These are phyloP conservation scores for Suillus subluteus DNA, from an alignment of 768 basidiomycete species.

Conservation along the genomic window DNA sequence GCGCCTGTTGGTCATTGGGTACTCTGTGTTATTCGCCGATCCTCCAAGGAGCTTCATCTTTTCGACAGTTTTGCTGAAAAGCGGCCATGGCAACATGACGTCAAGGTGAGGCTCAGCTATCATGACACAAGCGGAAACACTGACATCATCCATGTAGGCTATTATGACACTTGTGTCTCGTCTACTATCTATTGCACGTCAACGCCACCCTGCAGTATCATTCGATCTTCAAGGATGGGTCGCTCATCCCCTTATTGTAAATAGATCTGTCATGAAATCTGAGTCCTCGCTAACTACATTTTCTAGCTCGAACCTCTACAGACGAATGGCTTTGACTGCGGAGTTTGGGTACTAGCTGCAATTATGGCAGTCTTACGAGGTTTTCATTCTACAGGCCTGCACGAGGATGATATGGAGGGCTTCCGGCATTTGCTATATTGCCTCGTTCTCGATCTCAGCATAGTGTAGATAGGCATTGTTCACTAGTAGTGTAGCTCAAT, in stretches of 20 bases:
- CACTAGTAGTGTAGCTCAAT: too few relatives aligned
- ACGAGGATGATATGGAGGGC: neutral
- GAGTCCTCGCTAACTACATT: neutral
- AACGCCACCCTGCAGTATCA: neutral
- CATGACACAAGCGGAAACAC: neutral
- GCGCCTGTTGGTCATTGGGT: neutral
- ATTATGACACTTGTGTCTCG: conserved; percentile 1
- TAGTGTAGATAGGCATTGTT: neutral
- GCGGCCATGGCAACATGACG: neutral
- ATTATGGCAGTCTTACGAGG: neutral
- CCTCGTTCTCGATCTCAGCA: neutral
- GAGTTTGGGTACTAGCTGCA: neutral
- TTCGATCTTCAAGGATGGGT: neutral
- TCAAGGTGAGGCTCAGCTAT: neutral
- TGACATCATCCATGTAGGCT: neutral
- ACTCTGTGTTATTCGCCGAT: neutral
- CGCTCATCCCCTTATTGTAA: neutral
- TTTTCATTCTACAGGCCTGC: neutral
- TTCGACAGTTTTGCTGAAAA: neutral
- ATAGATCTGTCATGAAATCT: neutral
- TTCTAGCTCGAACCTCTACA: neutral
- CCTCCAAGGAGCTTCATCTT: neutral
- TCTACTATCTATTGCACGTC: neutral
- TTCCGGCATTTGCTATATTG: neutral
- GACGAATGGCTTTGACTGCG: neutral